Conservation (phyloP, 805 yeast species). For the Zygotorulaspora florentina region DNA sequence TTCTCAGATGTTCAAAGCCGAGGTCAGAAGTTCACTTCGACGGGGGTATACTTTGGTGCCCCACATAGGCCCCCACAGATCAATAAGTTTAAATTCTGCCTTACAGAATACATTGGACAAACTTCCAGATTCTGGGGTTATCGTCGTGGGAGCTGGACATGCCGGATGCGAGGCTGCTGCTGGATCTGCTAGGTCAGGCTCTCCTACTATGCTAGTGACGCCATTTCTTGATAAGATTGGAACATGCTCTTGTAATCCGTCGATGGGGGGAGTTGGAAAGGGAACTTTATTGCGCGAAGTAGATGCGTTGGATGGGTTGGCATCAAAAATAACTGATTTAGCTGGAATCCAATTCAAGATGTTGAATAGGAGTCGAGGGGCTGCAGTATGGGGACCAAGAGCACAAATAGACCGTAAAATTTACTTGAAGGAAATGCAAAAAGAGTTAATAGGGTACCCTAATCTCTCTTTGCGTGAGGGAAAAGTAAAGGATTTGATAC, state of each 20-base stretch:
- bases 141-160: conserved; percentile 96
- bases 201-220: conserved; percentile 54
- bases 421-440: conserved; percentile 77
- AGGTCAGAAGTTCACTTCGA: not conserved
- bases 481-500: conserved; percentile 78
- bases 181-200: conserved; percentile 84
- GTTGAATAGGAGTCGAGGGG: conserved; percentile 78
- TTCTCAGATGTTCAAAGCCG: not conserved
- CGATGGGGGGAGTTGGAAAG: conserved; percentile 97
- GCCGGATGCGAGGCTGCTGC: conserved; percentile 98
- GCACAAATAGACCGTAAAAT: conserved; percentile 90
- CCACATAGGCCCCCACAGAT: conserved; percentile 3
- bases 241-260: conserved; percentile 94
- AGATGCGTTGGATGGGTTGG: conserved; percentile 94
- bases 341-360: conserved; percentile 92
- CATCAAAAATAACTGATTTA: conserved; percentile 78
- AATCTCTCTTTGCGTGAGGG: conserved; percentile 54
- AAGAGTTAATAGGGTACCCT: conserved; percentile 52
- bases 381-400: conserved; percentile 98
- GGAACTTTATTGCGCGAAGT: conserved; percentile 90
- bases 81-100: conserved; percentile 13
- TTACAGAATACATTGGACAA: conserved; percentile 8
- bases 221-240: conserved; percentile 77
- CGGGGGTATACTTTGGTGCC: not conserved
- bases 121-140: conserved; percentile 41